These are phyloP conservation scores for Mucor saturninus DNA, from an alignment of 371 early-diverging fungal species.

Conservation along the genomic window DNA sequence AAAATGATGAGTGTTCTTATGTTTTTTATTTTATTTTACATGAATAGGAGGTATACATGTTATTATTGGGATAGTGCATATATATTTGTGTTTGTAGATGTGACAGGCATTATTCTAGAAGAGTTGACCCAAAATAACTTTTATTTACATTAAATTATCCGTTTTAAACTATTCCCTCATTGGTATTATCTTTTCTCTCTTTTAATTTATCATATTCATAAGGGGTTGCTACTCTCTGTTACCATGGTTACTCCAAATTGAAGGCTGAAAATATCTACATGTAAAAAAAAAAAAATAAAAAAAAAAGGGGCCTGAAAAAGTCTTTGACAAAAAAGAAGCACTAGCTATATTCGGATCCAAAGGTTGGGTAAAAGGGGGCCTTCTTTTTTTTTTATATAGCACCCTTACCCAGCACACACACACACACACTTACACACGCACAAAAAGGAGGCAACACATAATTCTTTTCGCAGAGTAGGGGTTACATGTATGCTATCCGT, in stretches of 20 bases:
- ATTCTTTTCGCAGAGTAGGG: not conserved
- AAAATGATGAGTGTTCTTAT: too few relatives aligned
- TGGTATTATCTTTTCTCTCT: not conserved
- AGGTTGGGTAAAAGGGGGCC: not conserved
- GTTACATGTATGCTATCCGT: not conserved
- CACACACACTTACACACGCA: not conserved
- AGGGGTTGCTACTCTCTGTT: not conserved
- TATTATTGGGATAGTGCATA: slow-evolving; percentile 23
- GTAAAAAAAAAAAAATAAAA: not conserved
- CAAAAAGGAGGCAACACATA: not conserved
- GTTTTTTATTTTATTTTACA: not conserved
- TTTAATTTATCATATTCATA: not conserved
- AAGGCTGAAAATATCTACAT: slow-evolving; percentile 1
- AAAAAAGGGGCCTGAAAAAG: slow-evolving; percentile 3
- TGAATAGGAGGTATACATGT: slow-evolving; percentile 7
- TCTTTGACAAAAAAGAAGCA: slow-evolving; percentile 15
- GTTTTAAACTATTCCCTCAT: not conserved
- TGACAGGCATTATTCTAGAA: slow-evolving; percentile 18
- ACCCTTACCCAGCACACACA: too few relatives aligned
- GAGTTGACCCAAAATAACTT: not conserved
- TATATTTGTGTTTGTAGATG: slow-evolving; percentile 2
- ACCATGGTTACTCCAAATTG: not conserved
- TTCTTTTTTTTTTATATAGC: not conserved
- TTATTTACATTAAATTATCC: too few relatives aligned
- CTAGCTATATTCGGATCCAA: slow-evolving; percentile 12